Base-by-base conservation (phyloP, 306 rosid genomes). In the Dalbergia oliveri region DNA sequence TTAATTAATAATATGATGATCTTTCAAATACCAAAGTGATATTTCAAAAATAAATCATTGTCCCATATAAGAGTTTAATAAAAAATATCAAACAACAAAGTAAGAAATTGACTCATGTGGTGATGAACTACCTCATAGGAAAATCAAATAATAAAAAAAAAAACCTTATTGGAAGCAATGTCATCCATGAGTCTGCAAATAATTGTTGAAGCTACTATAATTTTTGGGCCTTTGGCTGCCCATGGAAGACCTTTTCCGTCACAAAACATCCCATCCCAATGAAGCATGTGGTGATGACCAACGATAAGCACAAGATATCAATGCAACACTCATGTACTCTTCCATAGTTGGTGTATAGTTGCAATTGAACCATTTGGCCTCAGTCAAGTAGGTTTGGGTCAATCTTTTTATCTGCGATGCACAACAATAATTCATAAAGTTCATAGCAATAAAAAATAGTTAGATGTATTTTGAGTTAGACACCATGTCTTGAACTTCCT, bases 111-210 rank as follows among this genome's bases (percentile, higher is more conserved):
- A 5, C 7, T 37, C 41, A 5, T 37, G 7, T 37, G 0, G 5
- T 26, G 31, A 26, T 4, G 41, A 37, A 37, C 7, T 5, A 37
- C 7, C 5, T 4, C 5, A 37, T 5, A 0, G 8, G 5, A 37
- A 37, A 37, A 37, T 37, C 41, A 6, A 37, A 37, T 37, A 37
- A 26, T 26, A 37, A 5, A 37, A 37, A 5, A 37, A 37, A 62
- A 0, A 41, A 66, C 86, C 83, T 87, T 60, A 34, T 50, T 69
- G 6, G 86, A 80, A 23, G 73, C 82, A 3, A 84, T 62, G 65
- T 87, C 88, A 47, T 81, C 75, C 88, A 87, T 87, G 51, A 84
- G 66, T 43, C 90, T 81, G 21, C 54, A 6, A 49, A 87, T 54
- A 3, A 47, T 53, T 3, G 75, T 5, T n/a, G 86, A 31, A 16